A percentile compares a stretch with the other conserved stretches of the same genome.
phyloP scores from a whole-genome alignment of 805 yeast genomes.

The Kuraishia floccosa region DNA sequence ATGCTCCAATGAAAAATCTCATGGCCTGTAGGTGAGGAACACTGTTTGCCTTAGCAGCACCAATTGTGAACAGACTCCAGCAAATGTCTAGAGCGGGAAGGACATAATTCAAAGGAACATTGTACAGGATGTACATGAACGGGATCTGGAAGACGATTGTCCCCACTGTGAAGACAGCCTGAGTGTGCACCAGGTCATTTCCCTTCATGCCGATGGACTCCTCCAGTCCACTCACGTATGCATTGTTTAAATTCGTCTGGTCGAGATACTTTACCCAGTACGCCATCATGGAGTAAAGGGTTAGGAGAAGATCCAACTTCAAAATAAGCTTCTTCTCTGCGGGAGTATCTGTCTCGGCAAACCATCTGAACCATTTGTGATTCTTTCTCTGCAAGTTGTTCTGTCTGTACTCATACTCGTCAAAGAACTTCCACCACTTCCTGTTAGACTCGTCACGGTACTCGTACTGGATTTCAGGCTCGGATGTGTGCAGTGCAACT shows the following conservation, averaged over 20 bases:
- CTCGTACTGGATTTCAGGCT: no score
- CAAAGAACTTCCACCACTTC: slow-evolving; percentile 37
- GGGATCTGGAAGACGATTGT: slow-evolving; percentile 52
- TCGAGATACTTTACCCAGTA: slow-evolving; percentile 66
- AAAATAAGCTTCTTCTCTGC: slow-evolving; percentile 18
- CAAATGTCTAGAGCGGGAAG: slow-evolving; percentile 46
- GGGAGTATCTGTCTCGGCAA: slow-evolving; percentile 2
- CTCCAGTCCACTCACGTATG: slow-evolving; percentile 55
- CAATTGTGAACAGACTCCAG: slow-evolving; percentile 59
- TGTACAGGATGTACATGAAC: slow-evolving; percentile 43
- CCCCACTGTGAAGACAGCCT: slow-evolving; percentile 42
- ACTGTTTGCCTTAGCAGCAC: slow-evolving; percentile 35
- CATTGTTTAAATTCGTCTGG: slow-evolving; percentile 47
- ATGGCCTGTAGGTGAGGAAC: slow-evolving; percentile 44
- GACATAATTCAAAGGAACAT: slow-evolving; percentile 41
- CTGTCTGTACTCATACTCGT: slow-evolving; percentile 11
- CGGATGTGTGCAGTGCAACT: no score
- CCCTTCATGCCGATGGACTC: slow-evolving; percentile 48
- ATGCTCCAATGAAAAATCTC: slow-evolving; percentile 56
- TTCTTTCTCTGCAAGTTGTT: background rate
- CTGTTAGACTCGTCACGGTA: slow-evolving; percentile 36
- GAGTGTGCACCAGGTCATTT: slow-evolving; percentile 29
- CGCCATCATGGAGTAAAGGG: slow-evolving; percentile 31
- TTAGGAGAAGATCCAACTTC: slow-evolving; percentile 44
- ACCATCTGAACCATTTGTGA: slow-evolving; percentile 4